A percentile compares a stretch with the other conserved stretches of the same genome.
Evolutionary conservation across 1,284 basidiomycete genomes (phyloP).

Genomic region (Boletus sp.): DNA sequence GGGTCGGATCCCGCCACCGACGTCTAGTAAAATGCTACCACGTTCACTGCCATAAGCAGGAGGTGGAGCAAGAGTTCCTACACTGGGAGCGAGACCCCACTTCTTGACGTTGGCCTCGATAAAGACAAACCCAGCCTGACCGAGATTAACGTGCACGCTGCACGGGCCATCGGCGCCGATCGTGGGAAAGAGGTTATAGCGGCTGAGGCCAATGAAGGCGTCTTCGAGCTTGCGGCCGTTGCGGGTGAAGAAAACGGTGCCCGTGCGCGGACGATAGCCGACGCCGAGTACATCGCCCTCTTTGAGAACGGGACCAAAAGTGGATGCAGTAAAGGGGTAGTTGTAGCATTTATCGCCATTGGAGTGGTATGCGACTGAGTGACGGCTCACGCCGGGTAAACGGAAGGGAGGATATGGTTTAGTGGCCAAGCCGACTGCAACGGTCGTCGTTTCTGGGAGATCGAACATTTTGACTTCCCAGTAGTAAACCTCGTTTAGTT

Average conservation of each 20-base stretch:
- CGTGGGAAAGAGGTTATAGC: constrained; percentile 91
- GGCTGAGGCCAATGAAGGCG: constrained; percentile 83
- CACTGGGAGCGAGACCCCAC: constrained; percentile 93
- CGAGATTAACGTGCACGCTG: constrained; percentile 92
- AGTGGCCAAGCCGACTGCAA: constrained; percentile 87
- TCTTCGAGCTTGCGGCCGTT: constrained; percentile 95
- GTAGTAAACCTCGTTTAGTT: constrained; percentile 96
- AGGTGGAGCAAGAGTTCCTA: constrained; percentile 91
- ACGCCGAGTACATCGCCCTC: constrained; percentile 94
- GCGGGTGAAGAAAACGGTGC: constrained; percentile 95
- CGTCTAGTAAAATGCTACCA: constrained; percentile 89
- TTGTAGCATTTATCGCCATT: constrained; percentile 98
- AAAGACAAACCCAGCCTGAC: constrained; percentile 94
- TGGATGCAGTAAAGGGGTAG: constrained; percentile 87
- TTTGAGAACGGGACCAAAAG: constrained; percentile 82
- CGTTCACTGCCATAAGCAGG: constrained; percentile 94
- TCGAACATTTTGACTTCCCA: constrained; percentile 99
- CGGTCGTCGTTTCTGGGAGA: constrained; percentile 77
- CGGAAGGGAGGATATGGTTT: constrained; percentile 94
- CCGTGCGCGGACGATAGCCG: constrained; percentile 88
- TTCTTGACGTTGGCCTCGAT: constrained; percentile 99
- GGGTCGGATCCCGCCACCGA: constrained; percentile 62
- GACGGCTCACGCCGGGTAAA: constrained; percentile 82
- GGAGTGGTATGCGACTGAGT: constrained; percentile 96
- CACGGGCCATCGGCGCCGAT: constrained; percentile 93